These are phyloP conservation scores for Crithidia mellificae DNA, from an alignment of 208 protist species.

Conservation along the genomic window DNA sequence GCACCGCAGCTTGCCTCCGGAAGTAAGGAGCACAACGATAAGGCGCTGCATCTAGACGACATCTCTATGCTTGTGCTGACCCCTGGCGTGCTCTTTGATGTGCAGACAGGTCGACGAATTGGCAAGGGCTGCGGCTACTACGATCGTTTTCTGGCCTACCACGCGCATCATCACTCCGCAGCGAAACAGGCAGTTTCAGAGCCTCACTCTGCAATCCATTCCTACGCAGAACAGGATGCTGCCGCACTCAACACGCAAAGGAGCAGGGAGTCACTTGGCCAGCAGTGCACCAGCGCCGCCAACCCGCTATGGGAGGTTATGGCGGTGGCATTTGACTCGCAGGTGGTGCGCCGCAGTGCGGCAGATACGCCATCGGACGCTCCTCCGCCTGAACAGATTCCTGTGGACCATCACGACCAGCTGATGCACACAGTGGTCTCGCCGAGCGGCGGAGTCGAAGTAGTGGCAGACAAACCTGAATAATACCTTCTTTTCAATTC, in stretches of 20 bases:
- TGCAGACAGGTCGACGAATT: slow-evolving; percentile 42
- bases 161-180: slow-evolving; percentile 5
- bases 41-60: slow-evolving; percentile 15
- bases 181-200: neutral
- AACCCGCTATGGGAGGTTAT: slow-evolving; percentile 24
- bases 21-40: neutral
- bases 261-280: too few species aligned
- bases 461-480: neutral
- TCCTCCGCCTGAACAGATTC: neutral
- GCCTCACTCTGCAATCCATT: too few species aligned
- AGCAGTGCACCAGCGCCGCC: neutral
- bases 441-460: slow-evolving; percentile 19
- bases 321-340: slow-evolving; percentile 26
- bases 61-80: slow-evolving; percentile 51
- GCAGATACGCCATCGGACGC: neutral
- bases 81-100: slow-evolving; percentile 76
- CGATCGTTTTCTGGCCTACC: slow-evolving; percentile 74
- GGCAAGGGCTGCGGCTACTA: slow-evolving; percentile 91
- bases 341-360: slow-evolving; percentile 12
- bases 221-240: too few species aligned
- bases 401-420: slow-evolving; percentile 24
- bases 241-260: too few species aligned
- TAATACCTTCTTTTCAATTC: too few species aligned
- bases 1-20: neutral
- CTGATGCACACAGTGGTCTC: slow-evolving; percentile 21